phyloP scores from a whole-genome alignment of 176 grass and related monocot species.

The Olyra latifolia region DNA sequence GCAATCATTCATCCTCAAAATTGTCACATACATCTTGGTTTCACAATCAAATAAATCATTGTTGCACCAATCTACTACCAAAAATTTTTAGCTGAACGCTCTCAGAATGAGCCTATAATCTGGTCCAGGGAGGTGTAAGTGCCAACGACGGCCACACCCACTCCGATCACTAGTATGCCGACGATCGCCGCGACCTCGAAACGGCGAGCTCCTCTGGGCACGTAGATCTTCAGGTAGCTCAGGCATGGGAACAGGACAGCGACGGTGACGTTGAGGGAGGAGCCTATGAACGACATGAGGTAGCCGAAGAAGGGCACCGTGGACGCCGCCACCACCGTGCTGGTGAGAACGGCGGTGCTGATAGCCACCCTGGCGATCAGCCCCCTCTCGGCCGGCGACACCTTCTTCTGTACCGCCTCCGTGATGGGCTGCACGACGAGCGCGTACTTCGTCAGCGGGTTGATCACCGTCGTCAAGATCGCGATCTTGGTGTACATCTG shows the following conservation, averaged over 20 bases:
- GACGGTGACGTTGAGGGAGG: conserved; percentile 52
- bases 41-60: background rate
- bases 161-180: conserved; percentile 42
- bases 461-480: conserved; percentile 59
- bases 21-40: background rate
- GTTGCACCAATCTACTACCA: background rate
- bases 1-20: conserved; percentile 7
- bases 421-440: conserved; percentile 58
- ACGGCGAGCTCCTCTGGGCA: conserved; percentile 6
- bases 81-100: background rate
- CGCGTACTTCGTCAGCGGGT: conserved; percentile 56
- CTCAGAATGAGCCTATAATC: conserved; percentile 43
- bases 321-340: conserved; percentile 52
- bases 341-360: conserved; percentile 46
- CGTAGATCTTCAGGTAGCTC: conserved; percentile 60
- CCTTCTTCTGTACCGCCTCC: conserved; percentile 36
- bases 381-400: background rate
- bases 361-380: conserved; percentile 9
- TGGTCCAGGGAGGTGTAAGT: conserved; percentile 55
- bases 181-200: conserved; percentile 37
- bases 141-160: conserved; percentile 37
- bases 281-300: conserved; percentile 61
- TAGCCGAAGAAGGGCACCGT: conserved; percentile 60
- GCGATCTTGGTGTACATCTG: conserved; percentile 55
- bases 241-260: conserved; percentile 58